phyloP scores from a whole-genome alignment of 2,329 filamentous ascomycete genomes.

The Trichoderma atroviride region DNA sequence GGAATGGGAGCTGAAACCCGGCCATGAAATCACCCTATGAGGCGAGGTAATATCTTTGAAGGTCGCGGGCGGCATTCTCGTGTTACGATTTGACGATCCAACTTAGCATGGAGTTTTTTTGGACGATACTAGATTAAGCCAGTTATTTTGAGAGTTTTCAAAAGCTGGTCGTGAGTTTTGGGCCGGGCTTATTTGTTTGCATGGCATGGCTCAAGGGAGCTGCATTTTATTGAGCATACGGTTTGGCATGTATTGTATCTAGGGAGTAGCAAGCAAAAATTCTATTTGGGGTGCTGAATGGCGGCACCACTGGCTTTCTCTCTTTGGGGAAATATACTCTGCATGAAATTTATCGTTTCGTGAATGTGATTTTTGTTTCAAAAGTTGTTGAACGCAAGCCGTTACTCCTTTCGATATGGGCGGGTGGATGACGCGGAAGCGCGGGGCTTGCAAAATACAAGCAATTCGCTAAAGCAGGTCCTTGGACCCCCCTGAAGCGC shows the following conservation, averaged over 20 bases:
- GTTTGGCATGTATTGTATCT: constrained; percentile 13
- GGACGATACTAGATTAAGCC: constrained; percentile 11
- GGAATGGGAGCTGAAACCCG: constrained; percentile 46
- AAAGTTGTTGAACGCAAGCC: background rate
- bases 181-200: constrained; percentile 3
- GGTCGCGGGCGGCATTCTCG: constrained; percentile 7
- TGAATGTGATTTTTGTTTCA: background rate
- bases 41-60: background rate
- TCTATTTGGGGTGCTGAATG: background rate
- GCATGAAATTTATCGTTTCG: background rate
- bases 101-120: constrained; percentile 25
- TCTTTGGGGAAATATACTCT: background rate
- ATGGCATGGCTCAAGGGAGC: background rate
- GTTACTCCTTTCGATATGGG: background rate
- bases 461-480: constrained; percentile 22
- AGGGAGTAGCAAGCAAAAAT: background rate
- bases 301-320: background rate
- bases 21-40: constrained; percentile 41
- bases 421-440: constrained; percentile 10
- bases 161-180: background rate
- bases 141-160: background rate
- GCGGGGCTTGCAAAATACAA: constrained; percentile 12
- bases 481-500: constrained; percentile 10
- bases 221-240: constrained; percentile 1
- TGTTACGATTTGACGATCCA: constrained; percentile 26